phyloP scores from a whole-genome alignment of 2,329 filamentous ascomycete species.

The Helotiales sp. region DNA sequence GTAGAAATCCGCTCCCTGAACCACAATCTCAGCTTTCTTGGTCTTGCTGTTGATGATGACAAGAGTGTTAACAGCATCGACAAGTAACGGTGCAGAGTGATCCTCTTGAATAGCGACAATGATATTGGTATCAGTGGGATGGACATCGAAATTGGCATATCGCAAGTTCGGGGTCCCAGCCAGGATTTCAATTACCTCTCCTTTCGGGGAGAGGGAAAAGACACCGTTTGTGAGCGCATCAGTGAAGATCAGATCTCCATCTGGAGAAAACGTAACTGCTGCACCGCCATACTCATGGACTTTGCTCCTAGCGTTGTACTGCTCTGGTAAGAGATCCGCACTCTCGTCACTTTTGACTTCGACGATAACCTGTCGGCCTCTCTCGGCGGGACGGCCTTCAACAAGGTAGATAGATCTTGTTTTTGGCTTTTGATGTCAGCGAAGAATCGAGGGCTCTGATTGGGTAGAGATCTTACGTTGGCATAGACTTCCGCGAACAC shows the following conservation, averaged over 20 bases:
- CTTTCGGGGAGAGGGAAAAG: conserved; percentile 49
- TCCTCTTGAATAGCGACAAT: conserved; percentile 59
- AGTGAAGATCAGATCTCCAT: conserved; percentile 53
- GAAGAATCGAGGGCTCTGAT: conserved; percentile 3
- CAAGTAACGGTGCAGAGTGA: conserved; percentile 43
- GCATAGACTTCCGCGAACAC: conserved; percentile 41
- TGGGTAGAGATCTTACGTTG: conserved; percentile 25
- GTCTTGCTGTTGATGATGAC: conserved; percentile 39
- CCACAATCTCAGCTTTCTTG: conserved; percentile 46
- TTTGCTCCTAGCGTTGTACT: conserved; percentile 50
- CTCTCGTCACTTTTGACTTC: conserved; percentile 45
- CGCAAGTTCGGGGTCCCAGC: conserved; percentile 45
- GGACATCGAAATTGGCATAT: conserved; percentile 54
- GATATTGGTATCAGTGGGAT: conserved; percentile 46
- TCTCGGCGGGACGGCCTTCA: conserved; percentile 44
- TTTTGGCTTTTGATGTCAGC: conserved; percentile 27
- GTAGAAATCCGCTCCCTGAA: conserved; percentile 57
- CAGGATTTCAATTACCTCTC: conserved; percentile 44
- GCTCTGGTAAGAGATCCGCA: conserved; percentile 50
- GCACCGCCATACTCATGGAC: conserved; percentile 61
- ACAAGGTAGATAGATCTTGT: conserved; percentile 44
- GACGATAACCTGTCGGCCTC: conserved; percentile 52
- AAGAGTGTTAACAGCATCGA: conserved; percentile 39
- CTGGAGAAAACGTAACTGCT: conserved; percentile 47
- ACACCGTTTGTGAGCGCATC: conserved; percentile 50